Conservation (phyloP, 345 rosid genomes). For the Citropsis articulata region DNA sequence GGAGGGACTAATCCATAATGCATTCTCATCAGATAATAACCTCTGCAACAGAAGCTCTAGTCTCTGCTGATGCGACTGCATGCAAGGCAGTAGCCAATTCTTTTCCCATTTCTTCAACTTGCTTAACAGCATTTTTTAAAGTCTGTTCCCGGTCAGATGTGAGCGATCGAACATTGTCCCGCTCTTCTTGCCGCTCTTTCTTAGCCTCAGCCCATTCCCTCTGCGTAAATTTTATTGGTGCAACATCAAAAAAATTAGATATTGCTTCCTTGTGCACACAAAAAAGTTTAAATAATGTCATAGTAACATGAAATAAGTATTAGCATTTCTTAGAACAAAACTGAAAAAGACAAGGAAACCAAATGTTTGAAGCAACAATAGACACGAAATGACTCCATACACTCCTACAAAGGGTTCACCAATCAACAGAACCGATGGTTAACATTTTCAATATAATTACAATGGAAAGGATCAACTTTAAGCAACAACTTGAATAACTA, state of each 20-base stretch:
- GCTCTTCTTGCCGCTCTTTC: slow-evolving; percentile 81
- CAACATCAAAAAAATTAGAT: slow-evolving; percentile 1
- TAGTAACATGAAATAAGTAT: neutral
- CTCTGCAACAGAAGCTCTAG: slow-evolving; percentile 89
- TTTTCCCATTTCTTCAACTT: slow-evolving; percentile 82
- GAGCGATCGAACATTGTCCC: slow-evolving; percentile 59
- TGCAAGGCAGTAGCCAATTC: slow-evolving; percentile 69
- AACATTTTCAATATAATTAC: neutral
- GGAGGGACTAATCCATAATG: slow-evolving; percentile 1
- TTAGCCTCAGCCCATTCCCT: slow-evolving; percentile 97
- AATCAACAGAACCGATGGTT: neutral
- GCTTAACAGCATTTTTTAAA: slow-evolving; percentile 70
- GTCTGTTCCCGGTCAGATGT: slow-evolving; percentile 65
- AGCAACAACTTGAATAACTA: neutral
- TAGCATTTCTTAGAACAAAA: neutral
- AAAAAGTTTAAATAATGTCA: neutral
- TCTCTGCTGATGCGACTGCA: slow-evolving; percentile 78
- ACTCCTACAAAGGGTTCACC: neutral
- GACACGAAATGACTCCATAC: neutral
- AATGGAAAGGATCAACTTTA: neutral
- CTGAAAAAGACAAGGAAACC: neutral
- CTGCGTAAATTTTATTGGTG: slow-evolving; percentile 33
- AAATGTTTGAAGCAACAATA: neutral
- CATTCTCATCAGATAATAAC: slow-evolving; percentile 30
- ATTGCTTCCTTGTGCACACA: neutral